Evolutionary conservation across 2,329 filamentous ascomycete genomes (phyloP).

Genomic region (Ophiocordyceps sinensis): DNA sequence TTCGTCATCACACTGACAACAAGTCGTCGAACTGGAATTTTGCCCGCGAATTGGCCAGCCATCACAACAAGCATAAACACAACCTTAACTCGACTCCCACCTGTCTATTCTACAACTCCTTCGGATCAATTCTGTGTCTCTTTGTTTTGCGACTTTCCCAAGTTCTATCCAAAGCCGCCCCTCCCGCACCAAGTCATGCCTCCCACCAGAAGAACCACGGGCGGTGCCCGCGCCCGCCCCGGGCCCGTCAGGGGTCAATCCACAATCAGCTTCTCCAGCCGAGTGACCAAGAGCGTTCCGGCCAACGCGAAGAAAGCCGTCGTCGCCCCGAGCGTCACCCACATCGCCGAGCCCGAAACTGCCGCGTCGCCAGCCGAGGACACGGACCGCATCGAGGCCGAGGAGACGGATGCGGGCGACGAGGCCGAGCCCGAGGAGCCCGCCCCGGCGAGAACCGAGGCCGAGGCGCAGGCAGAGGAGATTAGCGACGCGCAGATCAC

Average conservation of each 20-base stretch:
- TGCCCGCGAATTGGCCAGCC: not conserved
- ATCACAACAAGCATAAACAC: not conserved
- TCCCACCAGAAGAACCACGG: conserved; percentile 32
- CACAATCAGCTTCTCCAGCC: conserved; percentile 42
- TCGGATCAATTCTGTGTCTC: not conserved
- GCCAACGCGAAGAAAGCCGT: conserved; percentile 32
- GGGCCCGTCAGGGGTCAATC: conserved; percentile 32
- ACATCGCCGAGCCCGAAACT: conserved; percentile 15
- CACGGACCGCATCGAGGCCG: conserved; percentile 9
- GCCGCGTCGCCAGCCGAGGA: conserved; percentile 8
- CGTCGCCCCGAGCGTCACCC: conserved; percentile 18
- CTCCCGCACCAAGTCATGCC: conserved; percentile 26
- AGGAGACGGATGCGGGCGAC: conserved; percentile 6
- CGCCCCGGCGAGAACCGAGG: conserved; percentile 29
- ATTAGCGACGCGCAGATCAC: conserved; percentile 55
- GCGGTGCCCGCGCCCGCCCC: conserved; percentile 19
- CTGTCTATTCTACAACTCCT: too few species aligned
- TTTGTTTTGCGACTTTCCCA: not conserved
- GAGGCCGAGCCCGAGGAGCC: conserved; percentile 3
- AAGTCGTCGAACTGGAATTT: not conserved
- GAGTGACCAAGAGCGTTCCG: conserved; percentile 38
- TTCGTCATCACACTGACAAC: conserved; percentile 1
- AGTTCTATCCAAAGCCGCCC: not conserved
- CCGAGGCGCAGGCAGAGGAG: conserved; percentile 44
- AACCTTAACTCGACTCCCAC: not conserved